These are phyloP conservation scores for Claviceps lovelessii DNA, from an alignment of 2,329 filamentous ascomycete genomes.

Conservation along the genomic window DNA sequence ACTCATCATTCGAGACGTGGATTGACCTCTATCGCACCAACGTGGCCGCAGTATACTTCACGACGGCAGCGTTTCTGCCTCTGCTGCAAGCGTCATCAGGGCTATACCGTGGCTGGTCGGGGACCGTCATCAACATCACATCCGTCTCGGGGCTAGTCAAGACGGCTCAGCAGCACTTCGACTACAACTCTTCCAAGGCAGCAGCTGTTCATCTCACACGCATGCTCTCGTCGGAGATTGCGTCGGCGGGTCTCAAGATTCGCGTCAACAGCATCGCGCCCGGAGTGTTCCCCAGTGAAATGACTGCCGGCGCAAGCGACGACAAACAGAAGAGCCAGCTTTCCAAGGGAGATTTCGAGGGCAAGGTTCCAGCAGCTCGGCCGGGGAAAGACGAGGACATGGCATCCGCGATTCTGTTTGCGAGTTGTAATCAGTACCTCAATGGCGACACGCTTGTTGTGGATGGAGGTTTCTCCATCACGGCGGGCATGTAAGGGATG, in stretches of 20 bases:
- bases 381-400: constrained; percentile 60
- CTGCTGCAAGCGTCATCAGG: constrained; percentile 40
- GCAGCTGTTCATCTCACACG: constrained; percentile 50
- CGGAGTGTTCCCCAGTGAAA: constrained; percentile 57
- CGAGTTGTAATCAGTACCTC: constrained; percentile 29
- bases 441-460: constrained; percentile 29
- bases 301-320: constrained; percentile 41
- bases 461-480: constrained; percentile 30
- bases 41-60: constrained; percentile 54
- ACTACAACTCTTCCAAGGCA: constrained; percentile 50
- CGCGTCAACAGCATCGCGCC: constrained; percentile 63
- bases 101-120: constrained; percentile 31
- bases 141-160: constrained; percentile 52
- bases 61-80: constrained; percentile 47
- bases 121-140: constrained; percentile 54
- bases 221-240: constrained; percentile 48
- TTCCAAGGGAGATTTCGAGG: constrained; percentile 40
- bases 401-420: constrained; percentile 49
- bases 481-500: constrained; percentile 15
- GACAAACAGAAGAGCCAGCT: constrained; percentile 43
- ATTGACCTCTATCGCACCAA: constrained; percentile 59
- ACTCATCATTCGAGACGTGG: constrained; percentile 56
- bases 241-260: constrained; percentile 42
- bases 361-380: constrained; percentile 45
- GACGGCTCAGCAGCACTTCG: constrained; percentile 48